Conservation (phyloP, 805 yeast species). For the Yamadazyma scolyti region DNA sequence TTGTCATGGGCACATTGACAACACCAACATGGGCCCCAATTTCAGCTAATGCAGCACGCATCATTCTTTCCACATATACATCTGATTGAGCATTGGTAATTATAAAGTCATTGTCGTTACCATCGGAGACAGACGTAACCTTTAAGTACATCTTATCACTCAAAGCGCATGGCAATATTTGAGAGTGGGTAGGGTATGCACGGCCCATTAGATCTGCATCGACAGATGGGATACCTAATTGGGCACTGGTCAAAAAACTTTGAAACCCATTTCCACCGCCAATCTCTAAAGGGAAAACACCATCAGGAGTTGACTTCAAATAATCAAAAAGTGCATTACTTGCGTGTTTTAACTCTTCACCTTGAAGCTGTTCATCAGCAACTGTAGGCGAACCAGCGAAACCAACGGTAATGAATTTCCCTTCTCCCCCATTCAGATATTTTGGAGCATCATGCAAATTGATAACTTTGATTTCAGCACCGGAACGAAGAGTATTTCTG, state of each 20-base stretch:
- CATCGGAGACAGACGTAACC: conserved; percentile 27
- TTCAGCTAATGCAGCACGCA: conserved; percentile 41
- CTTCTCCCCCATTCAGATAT: too few relatives aligned
- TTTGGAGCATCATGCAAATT: conserved; percentile 25
- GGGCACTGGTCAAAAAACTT: conserved; percentile 15
- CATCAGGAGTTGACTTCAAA: conserved; percentile 23
- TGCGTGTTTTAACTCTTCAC: conserved; percentile 33
- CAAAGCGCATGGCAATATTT: conserved; percentile 29
- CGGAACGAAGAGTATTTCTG: conserved; percentile 28
- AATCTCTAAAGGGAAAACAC: conserved; percentile 37
- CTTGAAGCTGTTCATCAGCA: conserved; percentile 38
- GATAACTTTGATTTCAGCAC: conserved; percentile 30
- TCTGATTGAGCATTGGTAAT: conserved; percentile 29
- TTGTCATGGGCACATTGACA: conserved; percentile 30
- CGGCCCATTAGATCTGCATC: conserved; percentile 47
- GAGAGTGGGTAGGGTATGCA: conserved; percentile 38
- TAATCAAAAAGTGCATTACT: conserved; percentile 23
- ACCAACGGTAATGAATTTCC: conserved; percentile 25
- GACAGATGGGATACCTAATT: conserved; percentile 25
- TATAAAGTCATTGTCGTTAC: conserved; percentile 39
- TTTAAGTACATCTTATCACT: conserved; percentile 18
- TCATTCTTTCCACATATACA: conserved; percentile 29
- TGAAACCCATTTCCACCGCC: conserved; percentile 42
- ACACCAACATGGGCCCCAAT: conserved; percentile 39
- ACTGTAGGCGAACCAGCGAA: conserved; percentile 47